Evolutionary conservation across 257 asterid species (phyloP), one percentile per base, ranked within the genome.

Genomic region (Gardenia jasminoides): DNA sequence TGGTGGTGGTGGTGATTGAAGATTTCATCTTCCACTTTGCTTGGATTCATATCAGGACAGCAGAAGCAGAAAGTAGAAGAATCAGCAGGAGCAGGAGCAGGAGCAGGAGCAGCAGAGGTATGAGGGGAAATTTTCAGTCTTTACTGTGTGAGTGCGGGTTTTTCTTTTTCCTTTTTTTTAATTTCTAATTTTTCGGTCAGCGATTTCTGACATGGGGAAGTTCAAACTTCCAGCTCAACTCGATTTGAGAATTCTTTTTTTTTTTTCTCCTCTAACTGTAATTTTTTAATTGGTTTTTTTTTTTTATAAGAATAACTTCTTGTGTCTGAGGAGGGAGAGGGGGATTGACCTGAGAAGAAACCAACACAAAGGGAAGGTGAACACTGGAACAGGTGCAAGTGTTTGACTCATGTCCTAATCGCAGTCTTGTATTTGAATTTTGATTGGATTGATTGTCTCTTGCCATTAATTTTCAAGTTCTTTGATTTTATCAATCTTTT

Each of bases 11-110:
- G 86, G 59, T 81, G 88, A 80, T 86, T 86, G 86, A 90, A 89
- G 1, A 90, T 80, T 79, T 91, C 97, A 28, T 86, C 92, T 83
- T 94, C 97, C 43, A 92, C 87, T 83, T 94, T 92, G 82, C 93
- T 82, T 17, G 98, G 93, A 86, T 90, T 88, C 93, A 91, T 91
- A 44, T 56, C 80, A 13, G 47, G 10, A 10, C 78, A 13, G 47
- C 39, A 10, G 75, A 75, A 68, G 62, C 31, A 33, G 72, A 36
- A 19, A 30, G 59, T 2, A 22, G 19, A 28, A 56, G 59, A 39
- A 22, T 36, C 6, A 0, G 46, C 39, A 56, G 59, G 10, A 31
- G 2, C 16, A 78, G 80, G 7, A 26, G 41, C 50, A 17, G 39
- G 3, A 36, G 41, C 39, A 70, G 54, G 3, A 30, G 26, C 16